Conservation (phyloP, 2,329 filamentous ascomycete genomes). For the Truncatella angustata region DNA sequence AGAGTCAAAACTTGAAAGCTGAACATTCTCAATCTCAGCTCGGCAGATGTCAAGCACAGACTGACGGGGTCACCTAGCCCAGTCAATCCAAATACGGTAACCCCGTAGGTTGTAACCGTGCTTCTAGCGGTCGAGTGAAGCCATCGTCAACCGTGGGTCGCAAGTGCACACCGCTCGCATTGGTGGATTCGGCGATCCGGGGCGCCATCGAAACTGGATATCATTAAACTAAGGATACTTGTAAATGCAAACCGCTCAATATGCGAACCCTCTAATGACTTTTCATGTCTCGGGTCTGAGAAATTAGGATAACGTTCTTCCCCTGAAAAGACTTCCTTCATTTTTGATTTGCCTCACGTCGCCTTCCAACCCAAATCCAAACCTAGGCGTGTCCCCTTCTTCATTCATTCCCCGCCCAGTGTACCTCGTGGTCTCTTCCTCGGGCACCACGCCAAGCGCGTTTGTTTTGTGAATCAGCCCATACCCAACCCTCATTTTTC, state of each 20-base stretch:
- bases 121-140: background rate
- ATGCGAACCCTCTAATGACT: background rate
- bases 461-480: conserved; percentile 19
- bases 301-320: background rate
- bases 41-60: too few relatives aligned
- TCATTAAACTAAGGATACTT: background rate
- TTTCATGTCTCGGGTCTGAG: too few relatives aligned
- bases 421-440: conserved; percentile 12
- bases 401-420: conserved; percentile 11
- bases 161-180: background rate
- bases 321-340: conserved; percentile 15
- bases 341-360: conserved; percentile 25
- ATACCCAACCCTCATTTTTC: conserved; percentile 24
- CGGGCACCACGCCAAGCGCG: conserved; percentile 16
- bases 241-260: background rate
- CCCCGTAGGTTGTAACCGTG: background rate
- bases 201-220: background rate
- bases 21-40: too few relatives aligned
- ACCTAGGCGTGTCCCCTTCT: conserved; percentile 19
- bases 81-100: too few relatives aligned
- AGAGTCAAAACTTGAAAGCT: too few relatives aligned
- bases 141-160: background rate
- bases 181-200: background rate
- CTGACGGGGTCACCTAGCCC: too few relatives aligned
- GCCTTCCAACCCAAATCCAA: conserved; percentile 30